Percentiles rank a stretch among this genome's conserved stretches.
Conservation (phyloP, 257 asterid genomes). For the Plantago ovata region DNA sequence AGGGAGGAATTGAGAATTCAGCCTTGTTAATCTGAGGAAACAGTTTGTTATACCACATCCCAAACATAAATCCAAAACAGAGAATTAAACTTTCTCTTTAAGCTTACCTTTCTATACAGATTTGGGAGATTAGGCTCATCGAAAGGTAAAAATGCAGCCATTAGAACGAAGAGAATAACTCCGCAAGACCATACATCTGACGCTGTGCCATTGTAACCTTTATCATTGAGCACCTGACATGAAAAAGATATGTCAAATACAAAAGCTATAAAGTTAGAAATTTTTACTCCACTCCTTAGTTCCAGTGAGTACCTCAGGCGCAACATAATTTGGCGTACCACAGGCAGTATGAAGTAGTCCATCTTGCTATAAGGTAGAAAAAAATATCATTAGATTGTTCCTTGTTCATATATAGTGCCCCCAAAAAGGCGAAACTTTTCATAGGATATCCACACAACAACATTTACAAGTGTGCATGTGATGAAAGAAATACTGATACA, state of each 20-base stretch:
- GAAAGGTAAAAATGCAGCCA: slow-evolving; percentile 80
- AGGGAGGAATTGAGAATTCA: slow-evolving; percentile 56
- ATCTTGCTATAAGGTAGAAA: slow-evolving; percentile 46
- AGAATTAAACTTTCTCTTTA: not conserved
- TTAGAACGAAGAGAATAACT: slow-evolving; percentile 75
- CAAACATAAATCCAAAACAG: slow-evolving; percentile 4
- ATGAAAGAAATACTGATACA: too few species aligned
- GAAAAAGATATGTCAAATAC: slow-evolving; percentile 23
- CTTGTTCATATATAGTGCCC: slow-evolving; percentile 6
- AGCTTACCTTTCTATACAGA: slow-evolving; percentile 58
- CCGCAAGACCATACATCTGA: slow-evolving; percentile 91
- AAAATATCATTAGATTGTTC: slow-evolving; percentile 8
- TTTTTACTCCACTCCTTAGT: slow-evolving; percentile 10
- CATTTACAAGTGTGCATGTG: not conserved
- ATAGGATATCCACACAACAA: not conserved
- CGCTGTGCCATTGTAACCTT: slow-evolving; percentile 77
- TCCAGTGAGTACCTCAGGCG: slow-evolving; percentile 63
- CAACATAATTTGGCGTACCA: slow-evolving; percentile 88
- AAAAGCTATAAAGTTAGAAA: slow-evolving; percentile 16
- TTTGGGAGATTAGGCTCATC: slow-evolving; percentile 56
- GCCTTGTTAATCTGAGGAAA: slow-evolving; percentile 56
- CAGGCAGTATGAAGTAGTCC: slow-evolving; percentile 84
- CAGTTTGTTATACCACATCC: slow-evolving; percentile 17
- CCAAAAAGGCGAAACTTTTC: not conserved
- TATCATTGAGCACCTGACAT: slow-evolving; percentile 56